phyloP scores from a whole-genome alignment of 1,139 yeast genomes.

The Meyerozyma carpophila region DNA sequence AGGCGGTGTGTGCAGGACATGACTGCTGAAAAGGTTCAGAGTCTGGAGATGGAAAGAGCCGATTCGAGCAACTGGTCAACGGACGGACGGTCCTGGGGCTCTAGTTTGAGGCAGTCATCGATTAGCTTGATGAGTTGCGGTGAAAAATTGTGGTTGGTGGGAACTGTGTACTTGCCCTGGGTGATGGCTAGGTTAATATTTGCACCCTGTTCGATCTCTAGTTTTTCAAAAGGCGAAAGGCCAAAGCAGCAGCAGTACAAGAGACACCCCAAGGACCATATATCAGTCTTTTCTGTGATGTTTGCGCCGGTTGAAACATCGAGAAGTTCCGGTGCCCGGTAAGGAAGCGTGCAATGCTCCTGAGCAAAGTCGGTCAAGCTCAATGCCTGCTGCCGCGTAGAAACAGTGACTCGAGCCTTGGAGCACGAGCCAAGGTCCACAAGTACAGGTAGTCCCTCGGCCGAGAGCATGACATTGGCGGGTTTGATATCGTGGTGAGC shows the following conservation, averaged over 20 bases:
- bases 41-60: conserved; percentile 20
- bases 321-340: conserved; percentile 84
- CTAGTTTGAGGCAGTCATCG: conserved; percentile 52
- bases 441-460: conserved; percentile 70
- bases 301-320: conserved; percentile 63
- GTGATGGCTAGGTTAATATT: conserved; percentile 72
- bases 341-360: conserved; percentile 83
- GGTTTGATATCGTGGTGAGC: conserved; percentile 90
- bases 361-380: conserved; percentile 76
- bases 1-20: neutral
- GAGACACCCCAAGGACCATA: conserved; percentile 90
- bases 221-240: conserved; percentile 80
- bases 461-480: conserved; percentile 76
- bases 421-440: conserved; percentile 83
- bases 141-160: conserved; percentile 50
- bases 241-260: conserved; percentile 74
- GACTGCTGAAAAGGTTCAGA: neutral
- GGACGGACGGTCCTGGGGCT: conserved; percentile 56
- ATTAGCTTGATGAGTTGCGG: conserved; percentile 52
- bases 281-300: conserved; percentile 71
- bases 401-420: conserved; percentile 51
- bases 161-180: conserved; percentile 65
- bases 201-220: conserved; percentile 79
- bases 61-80: conserved; percentile 52
- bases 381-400: conserved; percentile 65